phyloP scores from a whole-genome alignment of 169 alveolate species.

The Eimeria brunetti region DNA sequence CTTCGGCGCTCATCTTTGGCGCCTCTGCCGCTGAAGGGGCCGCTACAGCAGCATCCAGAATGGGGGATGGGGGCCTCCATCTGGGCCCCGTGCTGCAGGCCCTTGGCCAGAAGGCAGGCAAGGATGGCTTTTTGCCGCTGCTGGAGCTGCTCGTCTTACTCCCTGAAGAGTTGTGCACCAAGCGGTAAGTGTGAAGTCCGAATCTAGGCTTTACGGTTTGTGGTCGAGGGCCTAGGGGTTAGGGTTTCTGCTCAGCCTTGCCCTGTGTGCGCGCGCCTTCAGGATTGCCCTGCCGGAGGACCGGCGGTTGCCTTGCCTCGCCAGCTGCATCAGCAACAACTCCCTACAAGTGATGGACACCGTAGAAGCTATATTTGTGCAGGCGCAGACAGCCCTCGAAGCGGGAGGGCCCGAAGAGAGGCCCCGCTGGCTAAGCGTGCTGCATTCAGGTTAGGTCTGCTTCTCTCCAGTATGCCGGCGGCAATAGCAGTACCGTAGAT shows the following conservation, averaged over 20 bases:
- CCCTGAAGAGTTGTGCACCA: slow-evolving; percentile 54
- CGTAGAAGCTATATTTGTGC: slow-evolving; percentile 23
- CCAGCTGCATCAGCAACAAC: slow-evolving; percentile 54
- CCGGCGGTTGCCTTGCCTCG: slow-evolving; percentile 38
- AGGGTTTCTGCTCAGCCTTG: not conserved
- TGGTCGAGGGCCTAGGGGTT: not conserved
- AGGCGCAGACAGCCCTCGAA: slow-evolving; percentile 39
- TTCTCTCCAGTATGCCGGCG: not conserved
- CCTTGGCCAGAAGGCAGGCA: slow-evolving; percentile 46
- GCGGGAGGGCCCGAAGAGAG: slow-evolving; percentile 34
- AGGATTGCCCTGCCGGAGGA: slow-evolving; percentile 62
- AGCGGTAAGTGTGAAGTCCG: not conserved
- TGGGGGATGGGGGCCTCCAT: not conserved
- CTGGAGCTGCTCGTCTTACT: slow-evolving; percentile 29
- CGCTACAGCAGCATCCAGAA: not conserved
- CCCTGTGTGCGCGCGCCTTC: not conserved
- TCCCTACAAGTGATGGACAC: slow-evolving; percentile 12
- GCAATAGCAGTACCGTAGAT: not conserved
- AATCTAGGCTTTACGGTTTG: not conserved
- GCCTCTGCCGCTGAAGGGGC: slow-evolving; percentile 1
- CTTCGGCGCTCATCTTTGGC: slow-evolving; percentile 72
- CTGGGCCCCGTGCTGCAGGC: slow-evolving; percentile 22
- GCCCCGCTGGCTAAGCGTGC: slow-evolving; percentile 29
- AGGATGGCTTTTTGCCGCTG: slow-evolving; percentile 51
- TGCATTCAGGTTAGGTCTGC: slow-evolving; percentile 34